Percentiles rank a stretch among this genome's conserved stretches.
Evolutionary conservation across 495 filamentous ascomycete species (phyloP).

Genomic region (Penicillium bialowiezense): DNA sequence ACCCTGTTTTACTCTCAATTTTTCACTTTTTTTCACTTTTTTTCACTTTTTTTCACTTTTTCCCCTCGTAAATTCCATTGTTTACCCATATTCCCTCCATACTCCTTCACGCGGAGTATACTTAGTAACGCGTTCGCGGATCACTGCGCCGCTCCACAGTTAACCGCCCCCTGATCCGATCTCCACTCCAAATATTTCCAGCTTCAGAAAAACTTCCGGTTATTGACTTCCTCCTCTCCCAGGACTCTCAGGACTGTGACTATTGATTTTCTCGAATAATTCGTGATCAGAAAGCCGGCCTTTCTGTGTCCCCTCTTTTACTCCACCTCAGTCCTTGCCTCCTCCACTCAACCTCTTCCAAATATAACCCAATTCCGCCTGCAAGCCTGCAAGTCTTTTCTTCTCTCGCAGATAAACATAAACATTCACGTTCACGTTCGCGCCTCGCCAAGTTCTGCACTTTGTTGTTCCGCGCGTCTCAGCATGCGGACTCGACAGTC

Average conservation of each 20-base stretch:
- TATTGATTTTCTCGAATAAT: not conserved
- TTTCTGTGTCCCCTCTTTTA: conserved; percentile 5
- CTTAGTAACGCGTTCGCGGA: not conserved
- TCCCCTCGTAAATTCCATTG: not conserved
- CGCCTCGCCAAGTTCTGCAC: conserved; percentile 1
- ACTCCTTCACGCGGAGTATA: too few relatives aligned
- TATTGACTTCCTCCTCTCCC: not conserved
- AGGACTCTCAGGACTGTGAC: too few relatives aligned
- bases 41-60: not conserved
- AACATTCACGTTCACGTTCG: not conserved
- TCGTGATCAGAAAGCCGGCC: conserved; percentile 3
- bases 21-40: not conserved
- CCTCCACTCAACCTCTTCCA: not conserved
- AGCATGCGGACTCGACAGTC: conserved; percentile 32
- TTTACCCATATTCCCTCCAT: not conserved
- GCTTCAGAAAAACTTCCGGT: conserved; percentile 9
- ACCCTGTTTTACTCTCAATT: not conserved
- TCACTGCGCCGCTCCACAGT: conserved; percentile 3
- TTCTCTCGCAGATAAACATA: not conserved
- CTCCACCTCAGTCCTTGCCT: not conserved
- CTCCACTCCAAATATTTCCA: conserved; percentile 6
- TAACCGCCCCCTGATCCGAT: conserved; percentile 6
- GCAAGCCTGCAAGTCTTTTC: not conserved
- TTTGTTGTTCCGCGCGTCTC: conserved; percentile 17
- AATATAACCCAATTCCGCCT: conserved; percentile 2